Base-by-base conservation (phyloP, 2,329 filamentous ascomycete genomes). In the Hypoxylon sp. region DNA sequence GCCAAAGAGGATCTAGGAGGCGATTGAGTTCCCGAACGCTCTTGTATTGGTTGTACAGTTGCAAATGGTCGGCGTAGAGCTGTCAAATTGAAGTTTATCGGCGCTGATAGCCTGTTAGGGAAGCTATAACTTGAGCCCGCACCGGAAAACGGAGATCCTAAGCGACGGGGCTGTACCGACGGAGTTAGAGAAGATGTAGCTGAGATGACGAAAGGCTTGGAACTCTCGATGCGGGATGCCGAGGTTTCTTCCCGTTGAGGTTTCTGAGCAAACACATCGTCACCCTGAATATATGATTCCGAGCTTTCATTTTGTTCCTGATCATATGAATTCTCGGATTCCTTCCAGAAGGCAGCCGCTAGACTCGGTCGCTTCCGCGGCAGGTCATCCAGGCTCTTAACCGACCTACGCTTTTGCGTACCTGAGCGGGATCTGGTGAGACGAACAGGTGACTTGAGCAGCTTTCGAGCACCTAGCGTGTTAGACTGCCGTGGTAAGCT, bases 111-210 rank as follows among this genome's bases (percentile, higher is more conserved):
- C 44, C 88, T 84, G 64, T 86, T 87, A n/a, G 89, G 88, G 69
- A 90, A 88, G 50, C 88, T 90, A 73, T 88, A 84, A 76, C 85
- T 88, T 11, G 84, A 81, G 61, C 78, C 81, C 9, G 81, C 76
- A 35, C 81, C 82, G 6, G 83, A 80, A 69, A 91, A 90, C 0
- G 88, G 88, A 4, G 88, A 91, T 31, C 88, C 87, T 3, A 91
- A 82, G 5, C 87, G 84, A 13, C 83, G 81, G 44, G 83, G 84
- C 1, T 79, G 80, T 2, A 77, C 74, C 5, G 81, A 79, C 19
- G 78, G 68, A 24, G 73, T 76, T 13, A 72, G 75, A 71, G 68
- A 64, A 59, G 67, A 62, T 17, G 52, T 24, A 11, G 51, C 26
- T 10, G 78, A 71, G 29, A 78, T 37, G 26, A 69, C 64, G 29